phyloP scores from a whole-genome alignment of 1,284 basidiomycete species.

The Neolentinus lepideus region DNA sequence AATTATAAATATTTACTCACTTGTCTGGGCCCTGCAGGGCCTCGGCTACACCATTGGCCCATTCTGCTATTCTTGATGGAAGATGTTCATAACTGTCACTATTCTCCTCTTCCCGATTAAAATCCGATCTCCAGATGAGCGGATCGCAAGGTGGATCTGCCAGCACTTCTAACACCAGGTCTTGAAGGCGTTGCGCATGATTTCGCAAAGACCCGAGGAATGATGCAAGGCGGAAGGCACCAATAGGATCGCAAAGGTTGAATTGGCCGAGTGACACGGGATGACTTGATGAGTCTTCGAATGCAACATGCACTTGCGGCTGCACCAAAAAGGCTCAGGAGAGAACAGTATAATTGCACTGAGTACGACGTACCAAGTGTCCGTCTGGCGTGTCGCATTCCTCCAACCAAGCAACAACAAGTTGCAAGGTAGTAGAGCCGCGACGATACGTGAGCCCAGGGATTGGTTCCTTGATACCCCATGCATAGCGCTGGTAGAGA shows the following conservation, averaged over 20 bases:
- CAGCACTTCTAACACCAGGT: background rate
- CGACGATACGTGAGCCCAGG: background rate
- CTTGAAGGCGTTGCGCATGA: background rate
- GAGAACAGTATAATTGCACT: background rate
- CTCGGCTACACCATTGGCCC: background rate
- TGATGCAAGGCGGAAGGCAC: background rate
- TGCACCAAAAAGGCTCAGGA: background rate
- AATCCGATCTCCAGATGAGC: background rate
- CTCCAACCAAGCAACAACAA: slow-evolving; percentile 2
- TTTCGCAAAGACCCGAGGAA: background rate
- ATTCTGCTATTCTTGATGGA: background rate
- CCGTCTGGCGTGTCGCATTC: background rate
- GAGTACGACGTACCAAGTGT: background rate
- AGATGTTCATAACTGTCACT: background rate
- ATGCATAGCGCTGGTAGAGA: slow-evolving; percentile 3
- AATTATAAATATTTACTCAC: background rate
- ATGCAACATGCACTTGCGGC: background rate
- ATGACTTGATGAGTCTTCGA: background rate
- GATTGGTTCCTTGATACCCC: slow-evolving; percentile 3
- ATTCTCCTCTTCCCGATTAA: background rate
- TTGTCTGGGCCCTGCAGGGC: background rate
- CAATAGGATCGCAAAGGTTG: background rate
- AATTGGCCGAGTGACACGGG: background rate
- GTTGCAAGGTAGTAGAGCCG: background rate
- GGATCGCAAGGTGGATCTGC: background rate